Conservation (phyloP, 2,329 filamentous ascomycete genomes). For the Hypoxylon sp. region DNA sequence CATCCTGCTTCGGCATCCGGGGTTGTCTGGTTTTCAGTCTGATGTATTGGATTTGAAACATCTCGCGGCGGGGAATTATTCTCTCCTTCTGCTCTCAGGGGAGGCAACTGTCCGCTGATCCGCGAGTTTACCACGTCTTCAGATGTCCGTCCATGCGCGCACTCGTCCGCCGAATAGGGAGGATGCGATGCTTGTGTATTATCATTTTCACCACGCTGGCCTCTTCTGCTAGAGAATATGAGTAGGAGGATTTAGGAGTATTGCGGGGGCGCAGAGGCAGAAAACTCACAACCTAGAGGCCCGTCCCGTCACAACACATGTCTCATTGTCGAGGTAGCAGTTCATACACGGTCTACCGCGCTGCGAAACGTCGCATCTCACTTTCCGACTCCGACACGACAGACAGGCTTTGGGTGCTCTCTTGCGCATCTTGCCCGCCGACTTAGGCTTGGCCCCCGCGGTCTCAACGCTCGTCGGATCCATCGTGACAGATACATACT, state of each 20-base stretch:
- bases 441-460: constrained; percentile 52
- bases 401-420: constrained; percentile 66
- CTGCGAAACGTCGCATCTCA: constrained; percentile 66
- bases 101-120: constrained; percentile 47
- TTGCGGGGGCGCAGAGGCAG: not conserved
- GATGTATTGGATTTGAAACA: constrained; percentile 30
- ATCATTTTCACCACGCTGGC: constrained; percentile 52
- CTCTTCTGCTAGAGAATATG: constrained; percentile 49
- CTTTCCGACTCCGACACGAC: constrained; percentile 66
- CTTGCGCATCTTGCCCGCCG: constrained; percentile 59
- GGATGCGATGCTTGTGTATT: constrained; percentile 52
- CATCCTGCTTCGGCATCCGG: constrained; percentile 31
- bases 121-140: constrained; percentile 53
- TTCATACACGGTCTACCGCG: constrained; percentile 67
- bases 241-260: constrained; percentile 15
- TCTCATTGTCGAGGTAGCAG: constrained; percentile 66
- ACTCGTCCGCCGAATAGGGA: constrained; percentile 50
- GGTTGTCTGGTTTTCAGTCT: constrained; percentile 26
- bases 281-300: constrained; percentile 59
- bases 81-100: constrained; percentile 41
- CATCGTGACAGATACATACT: constrained; percentile 39
- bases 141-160: constrained; percentile 47
- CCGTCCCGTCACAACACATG: constrained; percentile 59
- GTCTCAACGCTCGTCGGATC: constrained; percentile 44
- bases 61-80: constrained; percentile 32